phyloP scores from a whole-genome alignment of 129 eudicot species.

The Tagetes patula region DNA sequence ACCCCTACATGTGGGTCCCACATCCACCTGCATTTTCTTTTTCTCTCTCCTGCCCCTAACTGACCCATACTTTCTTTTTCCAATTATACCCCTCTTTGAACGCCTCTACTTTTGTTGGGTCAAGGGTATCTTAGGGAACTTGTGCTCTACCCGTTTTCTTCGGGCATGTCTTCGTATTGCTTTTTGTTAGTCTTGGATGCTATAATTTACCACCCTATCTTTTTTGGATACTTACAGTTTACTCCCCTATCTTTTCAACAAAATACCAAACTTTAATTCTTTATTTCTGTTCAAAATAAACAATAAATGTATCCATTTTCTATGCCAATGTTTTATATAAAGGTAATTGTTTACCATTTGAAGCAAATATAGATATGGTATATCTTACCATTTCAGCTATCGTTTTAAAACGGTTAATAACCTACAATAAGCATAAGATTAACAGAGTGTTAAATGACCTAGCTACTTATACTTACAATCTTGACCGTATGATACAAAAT shows the following conservation, averaged over 20 bases:
- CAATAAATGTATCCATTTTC: not conserved
- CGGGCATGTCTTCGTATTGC: slow-evolving; percentile 50
- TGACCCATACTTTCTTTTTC: slow-evolving; percentile 14
- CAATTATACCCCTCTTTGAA: not conserved
- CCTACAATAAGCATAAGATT: too few species aligned
- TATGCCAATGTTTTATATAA: not conserved
- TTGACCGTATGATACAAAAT: not conserved
- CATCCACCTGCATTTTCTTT: not conserved
- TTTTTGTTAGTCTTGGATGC: slow-evolving; percentile 61
- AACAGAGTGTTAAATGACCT: too few species aligned
- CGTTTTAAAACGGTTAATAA: too few species aligned
- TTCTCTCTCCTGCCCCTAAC: slow-evolving; percentile 27
- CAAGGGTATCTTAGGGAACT: slow-evolving; percentile 44
- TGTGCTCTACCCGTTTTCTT: slow-evolving; percentile 52
- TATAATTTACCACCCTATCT: slow-evolving; percentile 37
- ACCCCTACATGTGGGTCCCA: slow-evolving; percentile 25
- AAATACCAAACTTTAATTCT: not conserved
- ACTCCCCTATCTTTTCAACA: not conserved
- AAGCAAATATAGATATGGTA: too few species aligned
- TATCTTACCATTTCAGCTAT: too few species aligned
- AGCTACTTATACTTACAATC: not conserved
- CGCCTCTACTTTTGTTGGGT: not conserved
- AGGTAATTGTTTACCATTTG: too few species aligned
- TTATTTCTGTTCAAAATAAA: not conserved
- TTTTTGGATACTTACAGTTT: slow-evolving; percentile 27